Percentiles rank a stretch among this genome's conserved stretches.
phyloP scores from a whole-genome alignment of 106 monocot genomes.

The Dioscorea dumetorum region DNA sequence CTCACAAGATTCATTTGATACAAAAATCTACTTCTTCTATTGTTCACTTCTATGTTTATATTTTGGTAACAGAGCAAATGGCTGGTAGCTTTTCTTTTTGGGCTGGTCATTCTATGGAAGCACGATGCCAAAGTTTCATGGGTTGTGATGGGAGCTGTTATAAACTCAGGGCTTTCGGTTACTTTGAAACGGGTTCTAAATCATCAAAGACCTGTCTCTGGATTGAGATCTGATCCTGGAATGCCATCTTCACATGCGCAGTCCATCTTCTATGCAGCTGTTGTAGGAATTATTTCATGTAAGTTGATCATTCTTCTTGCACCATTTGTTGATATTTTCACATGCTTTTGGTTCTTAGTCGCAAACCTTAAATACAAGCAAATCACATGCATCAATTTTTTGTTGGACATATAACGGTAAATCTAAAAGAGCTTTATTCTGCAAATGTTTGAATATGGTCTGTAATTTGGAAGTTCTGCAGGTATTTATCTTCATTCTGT shows the following conservation, averaged over 20 bases:
- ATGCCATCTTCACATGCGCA: conserved; percentile 99
- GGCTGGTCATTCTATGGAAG: conserved; percentile 61
- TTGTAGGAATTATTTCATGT: conserved; percentile 55
- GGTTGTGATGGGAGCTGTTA: conserved; percentile 56
- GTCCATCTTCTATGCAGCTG: conserved; percentile 65
- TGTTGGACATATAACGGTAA: too few relatives aligned
- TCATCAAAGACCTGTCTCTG: conserved; percentile 63
- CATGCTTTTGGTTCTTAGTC: too few relatives aligned
- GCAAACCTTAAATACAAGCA: too few relatives aligned
- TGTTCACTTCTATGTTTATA: too few relatives aligned
- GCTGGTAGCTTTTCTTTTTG: conserved; percentile 55
- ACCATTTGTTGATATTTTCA: too few relatives aligned
- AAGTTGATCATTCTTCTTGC: conserved; percentile 20
- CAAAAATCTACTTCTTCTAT: too few relatives aligned
- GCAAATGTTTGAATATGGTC: too few relatives aligned
- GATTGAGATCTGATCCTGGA: conserved; percentile 83
- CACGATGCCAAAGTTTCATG: conserved; percentile 84
- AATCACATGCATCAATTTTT: too few relatives aligned
- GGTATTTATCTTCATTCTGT: too few relatives aligned
- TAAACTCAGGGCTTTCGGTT: conserved; percentile 58
- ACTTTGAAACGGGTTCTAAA: conserved; percentile 65
- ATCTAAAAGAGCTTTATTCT: too few relatives aligned
- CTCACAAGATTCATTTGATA: not conserved
- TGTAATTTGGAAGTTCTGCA: too few relatives aligned
- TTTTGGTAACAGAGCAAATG: conserved; percentile 73